phyloP scores from a whole-genome alignment of 148 eudicot genomes.

The Rhododendron griersonianum region DNA sequence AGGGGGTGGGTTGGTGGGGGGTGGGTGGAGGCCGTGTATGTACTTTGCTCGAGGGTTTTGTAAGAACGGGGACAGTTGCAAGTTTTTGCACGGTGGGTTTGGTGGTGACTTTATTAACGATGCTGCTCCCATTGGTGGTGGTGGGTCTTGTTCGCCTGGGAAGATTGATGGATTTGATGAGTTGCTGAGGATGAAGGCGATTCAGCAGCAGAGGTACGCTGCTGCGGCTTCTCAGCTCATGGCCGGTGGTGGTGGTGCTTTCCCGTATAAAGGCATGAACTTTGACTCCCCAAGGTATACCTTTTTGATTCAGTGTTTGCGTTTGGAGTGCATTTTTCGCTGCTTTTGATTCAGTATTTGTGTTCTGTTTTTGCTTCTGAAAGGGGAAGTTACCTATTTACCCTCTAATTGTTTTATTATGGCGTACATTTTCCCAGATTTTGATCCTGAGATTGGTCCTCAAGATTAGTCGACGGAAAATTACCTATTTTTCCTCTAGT shows the following conservation, averaged over 20 bases:
- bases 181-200: slow-evolving; percentile 50
- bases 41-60: slow-evolving; percentile 65
- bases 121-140: slow-evolving; percentile 27
- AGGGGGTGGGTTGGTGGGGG: slow-evolving; percentile 34
- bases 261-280: slow-evolving; percentile 45
- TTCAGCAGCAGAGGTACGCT: slow-evolving; percentile 58
- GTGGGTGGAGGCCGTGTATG: slow-evolving; percentile 66
- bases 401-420: neutral
- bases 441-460: neutral
- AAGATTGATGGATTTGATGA: slow-evolving; percentile 54
- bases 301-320: neutral
- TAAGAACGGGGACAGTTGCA: slow-evolving; percentile 61
- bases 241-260: slow-evolving; percentile 32
- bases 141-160: slow-evolving; percentile 28
- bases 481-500: neutral
- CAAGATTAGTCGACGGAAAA: neutral
- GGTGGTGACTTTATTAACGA: slow-evolving; percentile 3
- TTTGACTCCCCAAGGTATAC: slow-evolving; percentile 58
- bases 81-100: slow-evolving; percentile 51
- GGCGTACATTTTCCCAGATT: neutral
- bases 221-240: slow-evolving; percentile 44
- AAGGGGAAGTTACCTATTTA: neutral
- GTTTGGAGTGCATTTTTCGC: neutral
- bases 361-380: neutral
- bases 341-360: neutral